These are phyloP conservation scores for Cladophialophora bantiana DNA, from an alignment of 2,329 filamentous ascomycete genomes.

Conservation along the genomic window DNA sequence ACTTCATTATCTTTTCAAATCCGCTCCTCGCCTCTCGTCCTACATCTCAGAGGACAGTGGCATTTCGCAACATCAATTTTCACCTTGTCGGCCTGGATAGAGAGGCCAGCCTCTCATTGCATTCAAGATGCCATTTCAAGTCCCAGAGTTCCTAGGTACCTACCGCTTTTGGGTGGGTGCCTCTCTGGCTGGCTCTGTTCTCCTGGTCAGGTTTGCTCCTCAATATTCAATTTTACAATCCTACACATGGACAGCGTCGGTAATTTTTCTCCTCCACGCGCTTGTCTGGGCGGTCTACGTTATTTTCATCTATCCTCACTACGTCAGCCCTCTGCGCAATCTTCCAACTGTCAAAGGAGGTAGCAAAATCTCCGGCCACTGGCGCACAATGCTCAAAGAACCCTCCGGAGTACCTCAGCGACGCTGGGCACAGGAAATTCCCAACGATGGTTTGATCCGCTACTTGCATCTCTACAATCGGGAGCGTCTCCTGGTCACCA, in stretches of 20 bases:
- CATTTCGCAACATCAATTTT: background rate
- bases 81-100: background rate
- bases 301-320: conserved; percentile 64
- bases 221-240: conserved; percentile 45
- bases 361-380: conserved; percentile 55
- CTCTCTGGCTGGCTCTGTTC: conserved; percentile 32
- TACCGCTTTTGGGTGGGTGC: conserved; percentile 35
- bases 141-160: conserved; percentile 30
- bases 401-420: conserved; percentile 49
- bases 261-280: conserved; percentile 40
- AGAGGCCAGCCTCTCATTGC: background rate
- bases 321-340: conserved; percentile 64
- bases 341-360: conserved; percentile 62
- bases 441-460: conserved; percentile 73
- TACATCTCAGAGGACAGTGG: background rate
- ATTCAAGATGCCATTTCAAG: conserved; percentile 60
- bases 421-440: conserved; percentile 65
- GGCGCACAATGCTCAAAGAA: conserved; percentile 46
- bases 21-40: background rate
- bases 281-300: conserved; percentile 43
- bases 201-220: conserved; percentile 38
- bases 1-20: background rate
- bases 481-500: conserved; percentile 68
- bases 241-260: conserved; percentile 39
- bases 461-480: conserved; percentile 69